Evolutionary conservation across 768 basidiomycete genomes (phyloP).

Genomic region (Lenzites betulinus): DNA sequence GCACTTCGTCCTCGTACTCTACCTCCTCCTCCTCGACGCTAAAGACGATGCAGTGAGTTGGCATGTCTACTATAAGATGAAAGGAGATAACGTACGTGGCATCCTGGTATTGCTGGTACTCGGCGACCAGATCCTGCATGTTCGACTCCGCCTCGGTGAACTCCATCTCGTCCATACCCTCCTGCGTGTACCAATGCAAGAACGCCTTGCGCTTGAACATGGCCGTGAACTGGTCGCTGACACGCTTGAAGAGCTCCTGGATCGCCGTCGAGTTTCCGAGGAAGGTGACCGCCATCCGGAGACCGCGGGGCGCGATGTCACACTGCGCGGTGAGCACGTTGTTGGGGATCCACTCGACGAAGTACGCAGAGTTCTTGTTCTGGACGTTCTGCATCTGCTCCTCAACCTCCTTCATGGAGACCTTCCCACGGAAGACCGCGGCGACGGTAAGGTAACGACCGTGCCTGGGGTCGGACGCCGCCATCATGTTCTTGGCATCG

Average conservation of each 20-base stretch:
- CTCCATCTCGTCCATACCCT: slow-evolving; percentile 99
- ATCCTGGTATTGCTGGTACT: slow-evolving; percentile 97
- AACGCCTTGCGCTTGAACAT: slow-evolving; percentile 99
- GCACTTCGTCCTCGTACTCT: slow-evolving; percentile 84
- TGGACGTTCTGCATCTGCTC: slow-evolving; percentile 98
- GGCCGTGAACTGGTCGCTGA: slow-evolving; percentile 96
- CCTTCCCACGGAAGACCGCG: slow-evolving; percentile 98
- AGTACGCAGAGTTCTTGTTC: slow-evolving; percentile 97
- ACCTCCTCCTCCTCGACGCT: slow-evolving; percentile 88
- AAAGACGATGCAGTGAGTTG: slow-evolving; percentile 21
- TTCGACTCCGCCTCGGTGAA: slow-evolving; percentile 99
- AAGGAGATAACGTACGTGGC: slow-evolving; percentile 68
- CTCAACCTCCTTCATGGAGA: slow-evolving; percentile 99
- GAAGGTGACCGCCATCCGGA: slow-evolving; percentile 98
- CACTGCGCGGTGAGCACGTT: slow-evolving; percentile 98
- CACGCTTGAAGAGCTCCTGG: slow-evolving; percentile 98
- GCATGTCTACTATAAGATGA: background rate
- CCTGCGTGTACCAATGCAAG: slow-evolving; percentile 99
- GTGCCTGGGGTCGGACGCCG: slow-evolving; percentile 94
- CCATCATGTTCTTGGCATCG: slow-evolving; percentile 99
- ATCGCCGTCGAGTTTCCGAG: slow-evolving; percentile 97
- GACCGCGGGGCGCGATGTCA: slow-evolving; percentile 93
- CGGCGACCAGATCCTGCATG: slow-evolving; percentile 98
- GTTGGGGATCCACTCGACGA: slow-evolving; percentile 99
- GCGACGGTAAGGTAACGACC: slow-evolving; percentile 98